Conservation (phyloP, 2,329 filamentous ascomycete genomes). For the Plectosphaerella cucumerina region DNA sequence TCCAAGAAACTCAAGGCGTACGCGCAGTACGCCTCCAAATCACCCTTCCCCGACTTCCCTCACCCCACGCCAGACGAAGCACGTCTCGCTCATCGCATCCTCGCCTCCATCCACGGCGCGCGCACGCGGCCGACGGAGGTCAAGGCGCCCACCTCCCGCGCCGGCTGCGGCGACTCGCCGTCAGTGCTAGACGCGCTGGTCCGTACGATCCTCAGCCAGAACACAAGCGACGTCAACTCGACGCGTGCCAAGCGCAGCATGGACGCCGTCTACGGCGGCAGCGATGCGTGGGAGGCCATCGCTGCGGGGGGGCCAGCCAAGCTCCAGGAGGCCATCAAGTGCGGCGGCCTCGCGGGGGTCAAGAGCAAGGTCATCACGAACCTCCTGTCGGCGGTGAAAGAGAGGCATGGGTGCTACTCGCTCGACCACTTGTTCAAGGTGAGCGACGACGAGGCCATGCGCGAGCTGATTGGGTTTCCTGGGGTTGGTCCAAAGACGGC, state of each 20-base stretch:
- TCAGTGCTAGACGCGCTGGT: constrained; percentile 49
- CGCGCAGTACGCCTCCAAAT: constrained; percentile 30
- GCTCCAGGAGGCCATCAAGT: constrained; percentile 59
- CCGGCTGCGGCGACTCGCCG: constrained; percentile 54
- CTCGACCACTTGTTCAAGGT: constrained; percentile 43
- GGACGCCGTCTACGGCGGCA: constrained; percentile 37
- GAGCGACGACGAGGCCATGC: constrained; percentile 42
- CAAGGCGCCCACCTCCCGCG: constrained; percentile 57
- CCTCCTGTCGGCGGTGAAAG: constrained; percentile 61
- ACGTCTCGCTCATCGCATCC: constrained; percentile 60
- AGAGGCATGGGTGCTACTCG: constrained; percentile 34
- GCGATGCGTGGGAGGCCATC: constrained; percentile 38
- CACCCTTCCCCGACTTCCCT: constrained; percentile 65
- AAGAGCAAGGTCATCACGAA: constrained; percentile 70
- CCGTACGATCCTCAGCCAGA: constrained; percentile 48
- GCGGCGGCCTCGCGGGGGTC: constrained; percentile 65
- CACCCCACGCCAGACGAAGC: constrained; percentile 67
- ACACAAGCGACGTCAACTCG: constrained; percentile 51
- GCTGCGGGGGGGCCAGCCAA: constrained; percentile 31
- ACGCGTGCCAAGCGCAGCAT: constrained; percentile 53
- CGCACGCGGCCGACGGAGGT: constrained; percentile 57
- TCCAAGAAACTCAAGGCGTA: constrained; percentile 40
- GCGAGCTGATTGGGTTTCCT: constrained; percentile 43
- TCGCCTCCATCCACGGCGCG: constrained; percentile 62
- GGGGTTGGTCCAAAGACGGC: constrained; percentile 53